Conservation (phyloP, 768 basidiomycete genomes). For the Tricholoma terreum region DNA sequence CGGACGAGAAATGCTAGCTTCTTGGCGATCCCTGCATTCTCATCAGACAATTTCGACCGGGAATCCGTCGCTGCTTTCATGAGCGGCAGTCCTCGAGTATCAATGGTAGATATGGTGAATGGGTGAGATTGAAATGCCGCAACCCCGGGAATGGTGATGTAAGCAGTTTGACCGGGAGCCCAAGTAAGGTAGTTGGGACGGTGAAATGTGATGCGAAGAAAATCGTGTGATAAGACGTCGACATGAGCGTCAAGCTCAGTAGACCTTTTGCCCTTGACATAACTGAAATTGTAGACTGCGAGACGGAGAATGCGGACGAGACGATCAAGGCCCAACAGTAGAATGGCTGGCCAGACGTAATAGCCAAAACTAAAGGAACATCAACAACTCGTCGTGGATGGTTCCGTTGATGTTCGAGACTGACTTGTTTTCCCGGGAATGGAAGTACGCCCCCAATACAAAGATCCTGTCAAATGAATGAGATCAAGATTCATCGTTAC, state of each 20-base stretch:
- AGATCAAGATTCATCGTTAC: neutral
- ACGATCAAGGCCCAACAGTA: conserved; percentile 57
- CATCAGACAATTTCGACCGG: neutral
- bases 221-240: conserved; percentile 42
- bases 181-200: conserved; percentile 41
- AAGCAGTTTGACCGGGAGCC: conserved; percentile 54
- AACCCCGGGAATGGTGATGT: conserved; percentile 46
- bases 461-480: neutral
- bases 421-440: too few species aligned
- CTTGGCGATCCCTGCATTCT: conserved; percentile 22
- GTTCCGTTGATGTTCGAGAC: too few species aligned
- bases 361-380: conserved; percentile 21
- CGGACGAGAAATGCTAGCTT: conserved; percentile 59
- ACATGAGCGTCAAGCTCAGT: conserved; percentile 33
- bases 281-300: conserved; percentile 39
- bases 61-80: conserved; percentile 8
- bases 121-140: conserved; percentile 50
- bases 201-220: conserved; percentile 45
- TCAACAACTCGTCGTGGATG: too few species aligned
- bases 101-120: conserved; percentile 53
- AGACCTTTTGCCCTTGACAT: conserved; percentile 24
- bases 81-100: too few species aligned
- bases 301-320: conserved; percentile 44
- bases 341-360: conserved; percentile 46
- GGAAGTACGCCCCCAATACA: too few species aligned